These are phyloP conservation scores for Articulospora tetracladia DNA, from an alignment of 495 filamentous ascomycete species.

Conservation along the genomic window DNA sequence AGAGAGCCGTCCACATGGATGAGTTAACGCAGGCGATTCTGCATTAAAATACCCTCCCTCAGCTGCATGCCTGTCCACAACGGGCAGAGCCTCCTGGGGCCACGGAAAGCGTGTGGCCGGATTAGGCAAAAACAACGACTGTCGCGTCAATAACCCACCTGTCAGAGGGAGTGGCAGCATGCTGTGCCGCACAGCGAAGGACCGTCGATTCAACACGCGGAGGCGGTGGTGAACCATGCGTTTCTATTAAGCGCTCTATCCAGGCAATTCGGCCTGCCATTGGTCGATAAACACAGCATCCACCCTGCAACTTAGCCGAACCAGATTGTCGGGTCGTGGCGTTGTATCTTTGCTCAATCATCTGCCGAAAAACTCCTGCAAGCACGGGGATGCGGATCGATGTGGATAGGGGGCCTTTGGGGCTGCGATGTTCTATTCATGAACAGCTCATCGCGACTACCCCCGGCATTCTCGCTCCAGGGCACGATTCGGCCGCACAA, in stretches of 20 bases:
- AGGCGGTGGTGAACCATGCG: background rate
- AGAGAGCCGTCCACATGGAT: too few relatives aligned
- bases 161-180: background rate
- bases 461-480: background rate
- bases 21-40: background rate
- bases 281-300: background rate
- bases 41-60: constrained; percentile 2
- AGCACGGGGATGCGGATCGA: too few relatives aligned
- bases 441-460: background rate
- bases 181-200: background rate
- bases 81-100: background rate
- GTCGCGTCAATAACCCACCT: background rate
- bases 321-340: constrained; percentile 13
- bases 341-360: background rate
- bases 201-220: background rate
- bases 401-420: background rate
- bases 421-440: background rate
- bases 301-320: background rate
- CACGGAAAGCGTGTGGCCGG: background rate
- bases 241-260: background rate
- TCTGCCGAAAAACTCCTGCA: background rate
- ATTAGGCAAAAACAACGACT: background rate
- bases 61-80: constrained; percentile 7
- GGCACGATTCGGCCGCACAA: background rate
- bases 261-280: background rate